These are phyloP conservation scores for Leccinum pseudoinsigne DNA, from an alignment of 1,284 basidiomycete genomes.

Conservation along the genomic window DNA sequence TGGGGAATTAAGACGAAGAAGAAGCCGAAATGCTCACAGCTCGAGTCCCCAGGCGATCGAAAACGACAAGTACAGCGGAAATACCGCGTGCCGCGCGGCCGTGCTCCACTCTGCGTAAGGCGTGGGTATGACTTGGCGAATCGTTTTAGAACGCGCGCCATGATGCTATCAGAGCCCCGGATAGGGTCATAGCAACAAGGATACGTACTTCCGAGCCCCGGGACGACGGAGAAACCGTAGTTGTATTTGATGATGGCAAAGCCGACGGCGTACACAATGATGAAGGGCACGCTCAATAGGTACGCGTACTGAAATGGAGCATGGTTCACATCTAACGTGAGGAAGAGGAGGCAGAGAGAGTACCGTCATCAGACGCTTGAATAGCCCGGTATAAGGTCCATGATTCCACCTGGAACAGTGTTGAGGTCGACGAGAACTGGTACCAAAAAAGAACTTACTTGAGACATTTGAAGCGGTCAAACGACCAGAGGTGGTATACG, in stretches of 20 bases:
- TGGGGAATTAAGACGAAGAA: not conserved
- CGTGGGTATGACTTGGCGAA: conserved; percentile 51
- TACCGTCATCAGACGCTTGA: conserved; percentile 81
- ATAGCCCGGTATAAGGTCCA: conserved; percentile 62
- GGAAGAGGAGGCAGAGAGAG: not conserved
- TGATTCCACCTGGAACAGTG: conserved; percentile 56
- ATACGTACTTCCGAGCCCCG: conserved; percentile 51
- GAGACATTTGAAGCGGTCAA: conserved; percentile 73
- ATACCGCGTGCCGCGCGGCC: conserved; percentile 46
- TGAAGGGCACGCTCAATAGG: conserved; percentile 58
- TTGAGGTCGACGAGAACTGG: not conserved
- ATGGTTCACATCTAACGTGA: not conserved
- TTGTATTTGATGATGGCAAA: conserved; percentile 70
- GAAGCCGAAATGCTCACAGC: conserved; percentile 49
- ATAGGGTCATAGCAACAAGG: not conserved
- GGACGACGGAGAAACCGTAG: conserved; percentile 55
- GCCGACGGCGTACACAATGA: conserved; percentile 58
- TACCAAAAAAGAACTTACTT: conserved; percentile 40
- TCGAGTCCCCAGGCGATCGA: conserved; percentile 69
- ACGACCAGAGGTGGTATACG: conserved; percentile 73
- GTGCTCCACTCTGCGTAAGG: conserved; percentile 59
- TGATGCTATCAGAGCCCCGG: not conserved
- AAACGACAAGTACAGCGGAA: conserved; percentile 63
- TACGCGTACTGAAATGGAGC: conserved; percentile 62
- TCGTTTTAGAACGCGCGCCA: not conserved